A percentile compares a stretch with the other conserved stretches of the same genome.
These are phyloP conservation scores for Yamadazyma sp. DNA, from an alignment of 1,139 yeast species.

Conservation along the genomic window DNA sequence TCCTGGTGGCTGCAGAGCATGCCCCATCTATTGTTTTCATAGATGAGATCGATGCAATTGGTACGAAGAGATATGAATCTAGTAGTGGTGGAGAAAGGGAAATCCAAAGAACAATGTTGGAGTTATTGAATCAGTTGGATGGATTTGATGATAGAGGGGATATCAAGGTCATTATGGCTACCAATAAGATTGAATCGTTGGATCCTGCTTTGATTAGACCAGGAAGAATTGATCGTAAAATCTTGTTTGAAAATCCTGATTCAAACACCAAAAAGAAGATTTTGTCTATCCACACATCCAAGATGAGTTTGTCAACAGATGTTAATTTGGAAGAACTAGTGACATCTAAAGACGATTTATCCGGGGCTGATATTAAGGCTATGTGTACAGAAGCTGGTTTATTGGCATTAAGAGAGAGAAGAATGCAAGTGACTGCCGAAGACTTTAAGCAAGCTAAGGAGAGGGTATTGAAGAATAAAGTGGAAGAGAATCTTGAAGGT, in stretches of 20 bases:
- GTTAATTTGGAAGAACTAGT: slow-evolving; percentile 90
- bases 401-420: slow-evolving; percentile 92
- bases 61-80: slow-evolving; percentile 95
- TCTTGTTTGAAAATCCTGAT: slow-evolving; percentile 94
- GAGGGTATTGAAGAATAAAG: slow-evolving; percentile 95
- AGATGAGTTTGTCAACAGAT: slow-evolving; percentile 87
- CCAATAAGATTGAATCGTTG: slow-evolving; percentile 90
- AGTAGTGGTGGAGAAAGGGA: slow-evolving; percentile 97
- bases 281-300: slow-evolving; percentile 87
- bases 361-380: slow-evolving; percentile 98
- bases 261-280: slow-evolving; percentile 91
- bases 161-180: slow-evolving; percentile 98
- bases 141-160: slow-evolving; percentile 99
- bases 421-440: slow-evolving; percentile 96
- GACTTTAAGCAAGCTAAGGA: slow-evolving; percentile 96
- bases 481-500: slow-evolving; percentile 95
- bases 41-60: slow-evolving; percentile 98
- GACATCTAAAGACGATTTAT: slow-evolving; percentile 87
- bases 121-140: slow-evolving; percentile 91
- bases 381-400: slow-evolving; percentile 98
- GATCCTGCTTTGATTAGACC: slow-evolving; percentile 99
- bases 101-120: slow-evolving; percentile 98
- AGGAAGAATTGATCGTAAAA: slow-evolving; percentile 97
- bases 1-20: slow-evolving; percentile 94
- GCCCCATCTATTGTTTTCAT: slow-evolving; percentile 98